Percentiles rank a stretch among this genome's conserved stretches.
phyloP scores from a whole-genome alignment of 352 stramenopile species.

The Globisporangium uncinulatum region DNA sequence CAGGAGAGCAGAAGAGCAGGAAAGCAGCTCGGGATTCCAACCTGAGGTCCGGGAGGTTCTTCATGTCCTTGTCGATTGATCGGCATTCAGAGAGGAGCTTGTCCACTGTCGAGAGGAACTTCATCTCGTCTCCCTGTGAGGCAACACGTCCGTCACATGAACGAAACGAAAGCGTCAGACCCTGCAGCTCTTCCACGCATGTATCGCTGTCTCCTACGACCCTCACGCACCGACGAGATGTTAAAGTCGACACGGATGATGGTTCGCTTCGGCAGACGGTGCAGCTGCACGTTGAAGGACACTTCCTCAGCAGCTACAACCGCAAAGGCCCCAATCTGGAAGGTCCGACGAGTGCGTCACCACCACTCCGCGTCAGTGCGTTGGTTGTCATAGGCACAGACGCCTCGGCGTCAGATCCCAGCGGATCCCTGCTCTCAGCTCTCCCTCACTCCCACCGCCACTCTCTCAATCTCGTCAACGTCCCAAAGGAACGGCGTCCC shows the following conservation, averaged over 20 bases:
- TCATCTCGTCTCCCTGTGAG: slow-evolving; percentile 48
- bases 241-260: slow-evolving; percentile 70
- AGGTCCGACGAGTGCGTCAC: slow-evolving; percentile 4
- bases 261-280: slow-evolving; percentile 38
- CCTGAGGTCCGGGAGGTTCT: slow-evolving; percentile 57
- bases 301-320: slow-evolving; percentile 65
- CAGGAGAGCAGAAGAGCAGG: not conserved
- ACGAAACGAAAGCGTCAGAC: slow-evolving; percentile 6
- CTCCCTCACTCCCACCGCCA: not conserved
- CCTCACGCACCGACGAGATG: slow-evolving; percentile 39
- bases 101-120: slow-evolving; percentile 63
- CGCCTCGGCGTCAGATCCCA: not conserved
- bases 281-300: slow-evolving; percentile 52
- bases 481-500: not conserved
- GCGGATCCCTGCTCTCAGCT: not conserved
- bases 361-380: slow-evolving; percentile 5
- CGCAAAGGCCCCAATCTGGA: slow-evolving; percentile 59
- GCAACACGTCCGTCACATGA: slow-evolving; percentile 1
- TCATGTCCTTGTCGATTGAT: slow-evolving; percentile 55
- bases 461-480: not conserved
- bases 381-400: slow-evolving; percentile 14
- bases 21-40: slow-evolving; percentile 19
- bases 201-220: not conserved
- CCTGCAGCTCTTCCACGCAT: not conserved
- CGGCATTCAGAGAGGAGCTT: slow-evolving; percentile 56